Evolutionary conservation across 129 eudicot genomes (phyloP).

Genomic region (Artemisia annua): DNA sequence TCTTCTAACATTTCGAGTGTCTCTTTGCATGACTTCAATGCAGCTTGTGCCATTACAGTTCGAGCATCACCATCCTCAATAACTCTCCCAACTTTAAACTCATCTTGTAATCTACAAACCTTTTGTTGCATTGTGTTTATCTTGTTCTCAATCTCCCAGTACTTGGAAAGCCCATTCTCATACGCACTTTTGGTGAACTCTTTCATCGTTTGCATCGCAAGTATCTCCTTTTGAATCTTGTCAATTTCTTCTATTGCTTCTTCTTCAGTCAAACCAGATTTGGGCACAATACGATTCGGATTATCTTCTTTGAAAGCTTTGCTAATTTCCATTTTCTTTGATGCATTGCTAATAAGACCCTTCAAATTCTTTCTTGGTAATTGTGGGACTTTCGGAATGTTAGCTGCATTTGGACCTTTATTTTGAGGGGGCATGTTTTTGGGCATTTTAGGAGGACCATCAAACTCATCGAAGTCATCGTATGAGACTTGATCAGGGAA

Average conservation of each 20-base stretch:
- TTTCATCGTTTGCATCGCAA: conserved; percentile 74
- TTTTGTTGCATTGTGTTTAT: conserved; percentile 64
- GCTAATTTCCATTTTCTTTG: conserved; percentile 38
- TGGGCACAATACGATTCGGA: conserved; percentile 19
- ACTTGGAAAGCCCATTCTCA: conserved; percentile 65
- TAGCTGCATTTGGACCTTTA: conserved; percentile 33
- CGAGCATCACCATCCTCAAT: conserved; percentile 90
- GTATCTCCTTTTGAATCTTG: conserved; percentile 71
- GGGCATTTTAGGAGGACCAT: conserved; percentile 33
- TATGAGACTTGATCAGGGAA: conserved; percentile 74
- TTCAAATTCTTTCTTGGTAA: conserved; percentile 47
- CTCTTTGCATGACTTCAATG: conserved; percentile 71
- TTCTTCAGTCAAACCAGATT: conserved; percentile 63
- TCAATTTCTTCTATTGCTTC: conserved; percentile 72
- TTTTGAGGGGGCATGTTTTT: conserved; percentile 19
- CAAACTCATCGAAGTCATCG: conserved; percentile 67
- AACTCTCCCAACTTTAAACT: conserved; percentile 47
- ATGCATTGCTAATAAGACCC: conserved; percentile 46
- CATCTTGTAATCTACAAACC: conserved; percentile 64
- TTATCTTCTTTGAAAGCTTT: conserved; percentile 27
- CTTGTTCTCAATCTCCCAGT: conserved; percentile 61
- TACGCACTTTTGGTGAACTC: conserved; percentile 82
- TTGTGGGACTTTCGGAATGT: conserved; percentile 60
- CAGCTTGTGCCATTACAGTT: conserved; percentile 85
- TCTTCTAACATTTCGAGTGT: conserved; percentile 58